Evolutionary conservation across 2,329 filamentous ascomycete species (phyloP).

Genomic region (Ophiosphaerella korrae): DNA sequence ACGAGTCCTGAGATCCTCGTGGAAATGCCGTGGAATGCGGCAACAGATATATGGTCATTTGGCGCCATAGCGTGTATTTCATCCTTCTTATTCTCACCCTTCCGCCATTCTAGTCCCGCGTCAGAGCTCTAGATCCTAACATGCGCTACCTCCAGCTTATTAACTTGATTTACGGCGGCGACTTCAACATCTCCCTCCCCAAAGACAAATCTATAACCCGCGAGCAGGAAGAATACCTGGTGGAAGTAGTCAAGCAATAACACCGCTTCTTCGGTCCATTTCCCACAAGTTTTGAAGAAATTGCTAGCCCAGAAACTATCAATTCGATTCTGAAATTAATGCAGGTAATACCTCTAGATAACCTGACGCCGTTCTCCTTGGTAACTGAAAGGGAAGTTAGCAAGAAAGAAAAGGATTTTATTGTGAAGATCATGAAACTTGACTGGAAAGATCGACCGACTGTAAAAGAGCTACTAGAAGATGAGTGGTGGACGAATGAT

Average conservation of each 20-base stretch:
- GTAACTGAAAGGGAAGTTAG: constrained; percentile 17
- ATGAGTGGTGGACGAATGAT: constrained; percentile 42
- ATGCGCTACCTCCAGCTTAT: constrained; percentile 22
- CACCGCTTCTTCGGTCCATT: constrained; percentile 33
- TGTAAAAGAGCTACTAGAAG: constrained; percentile 45
- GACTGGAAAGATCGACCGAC: constrained; percentile 51
- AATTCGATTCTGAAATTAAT: constrained; percentile 13
- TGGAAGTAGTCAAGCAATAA: constrained; percentile 27
- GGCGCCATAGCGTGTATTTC: constrained; percentile 35
- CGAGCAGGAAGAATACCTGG: constrained; percentile 28
- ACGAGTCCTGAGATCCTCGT: constrained; percentile 44
- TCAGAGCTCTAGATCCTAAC: too few species aligned
- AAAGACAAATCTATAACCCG: constrained; percentile 14
- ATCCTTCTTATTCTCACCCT: too few species aligned
- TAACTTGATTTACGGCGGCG: constrained; percentile 31
- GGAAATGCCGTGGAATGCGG: constrained; percentile 40
- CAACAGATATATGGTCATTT: constrained; percentile 51
- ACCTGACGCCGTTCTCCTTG: constrained; percentile 16
- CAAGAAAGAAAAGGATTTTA: constrained; percentile 34
- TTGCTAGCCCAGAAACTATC: constrained; percentile 22
- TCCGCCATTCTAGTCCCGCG: too few species aligned
- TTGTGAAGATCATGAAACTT: constrained; percentile 53
- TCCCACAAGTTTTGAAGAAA: constrained; percentile 23
- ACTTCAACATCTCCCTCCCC: constrained; percentile 34
- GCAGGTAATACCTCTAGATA: constrained; percentile 15